phyloP scores from a whole-genome alignment of 2,329 filamentous ascomycete genomes.

The Monilinia fructicola region DNA sequence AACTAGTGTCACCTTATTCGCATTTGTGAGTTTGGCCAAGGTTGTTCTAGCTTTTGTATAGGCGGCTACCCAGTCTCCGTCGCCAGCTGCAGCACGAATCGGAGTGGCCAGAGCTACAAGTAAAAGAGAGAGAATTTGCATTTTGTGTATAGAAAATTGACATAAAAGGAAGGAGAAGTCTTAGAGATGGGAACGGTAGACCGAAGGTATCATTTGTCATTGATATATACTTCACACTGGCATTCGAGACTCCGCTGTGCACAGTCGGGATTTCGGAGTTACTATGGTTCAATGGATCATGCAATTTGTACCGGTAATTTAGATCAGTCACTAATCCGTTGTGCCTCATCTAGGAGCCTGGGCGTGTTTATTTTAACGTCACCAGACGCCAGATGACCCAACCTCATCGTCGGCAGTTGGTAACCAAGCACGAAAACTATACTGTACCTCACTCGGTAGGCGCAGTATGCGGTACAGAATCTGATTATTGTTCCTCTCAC shows the following conservation, averaged over 20 bases:
- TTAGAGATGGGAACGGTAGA: neutral
- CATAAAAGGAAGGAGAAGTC: neutral
- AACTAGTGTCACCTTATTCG: constrained; percentile 78
- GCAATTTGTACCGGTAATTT: constrained; percentile 6
- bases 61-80: constrained; percentile 60
- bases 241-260: neutral
- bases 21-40: constrained; percentile 66
- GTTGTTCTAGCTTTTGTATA: constrained; percentile 68
- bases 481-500: neutral
- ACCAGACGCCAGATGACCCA: neutral
- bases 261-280: neutral
- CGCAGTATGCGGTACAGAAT: neutral
- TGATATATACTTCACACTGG: constrained; percentile 1
- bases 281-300: constrained; percentile 4
- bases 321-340: neutral
- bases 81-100: constrained; percentile 27
- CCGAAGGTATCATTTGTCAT: neutral
- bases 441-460: neutral
- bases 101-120: constrained; percentile 29
- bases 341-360: neutral
- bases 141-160: neutral
- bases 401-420: neutral
- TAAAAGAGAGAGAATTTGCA: constrained; percentile 17
- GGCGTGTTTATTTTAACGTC: neutral
- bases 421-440: neutral